phyloP scores from a whole-genome alignment of 495 filamentous ascomycete genomes.

The Cenococcum geophilum region DNA sequence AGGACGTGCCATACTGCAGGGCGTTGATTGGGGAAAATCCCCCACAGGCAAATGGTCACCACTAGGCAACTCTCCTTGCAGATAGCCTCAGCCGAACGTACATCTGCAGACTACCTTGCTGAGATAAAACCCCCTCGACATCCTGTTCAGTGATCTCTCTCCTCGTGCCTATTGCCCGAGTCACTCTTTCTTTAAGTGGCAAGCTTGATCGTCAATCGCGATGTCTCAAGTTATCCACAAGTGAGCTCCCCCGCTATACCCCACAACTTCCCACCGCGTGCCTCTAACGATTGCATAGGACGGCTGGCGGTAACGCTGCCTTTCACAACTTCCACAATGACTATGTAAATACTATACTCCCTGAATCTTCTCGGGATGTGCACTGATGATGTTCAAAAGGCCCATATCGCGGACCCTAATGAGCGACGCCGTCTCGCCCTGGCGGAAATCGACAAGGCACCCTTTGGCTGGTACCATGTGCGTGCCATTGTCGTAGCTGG shows the following conservation, averaged over 20 bases:
- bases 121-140: neutral
- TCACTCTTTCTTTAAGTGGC: neutral
- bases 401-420: constrained; percentile 63
- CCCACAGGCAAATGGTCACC: no score
- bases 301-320: constrained; percentile 57
- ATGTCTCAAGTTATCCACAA: constrained; percentile 5
- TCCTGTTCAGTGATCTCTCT: neutral
- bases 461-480: constrained; percentile 74
- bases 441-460: constrained; percentile 71
- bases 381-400: constrained; percentile 21
- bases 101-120: neutral
- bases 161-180: neutral
- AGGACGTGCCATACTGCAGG: neutral
- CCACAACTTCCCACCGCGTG: neutral
- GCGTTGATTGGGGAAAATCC: neutral
- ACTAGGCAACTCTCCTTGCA: neutral
- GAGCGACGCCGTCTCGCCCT: constrained; percentile 69
- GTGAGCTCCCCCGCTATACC: neutral
- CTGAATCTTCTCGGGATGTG: no score
- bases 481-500: constrained; percentile 73
- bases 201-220: neutral
- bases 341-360: constrained; percentile 19
- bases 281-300: constrained; percentile 25
- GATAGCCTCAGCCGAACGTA: neutral
- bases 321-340: constrained; percentile 62